Base-by-base conservation (phyloP, 345 rosid species). In the Rhodamnia rubescens region DNA sequence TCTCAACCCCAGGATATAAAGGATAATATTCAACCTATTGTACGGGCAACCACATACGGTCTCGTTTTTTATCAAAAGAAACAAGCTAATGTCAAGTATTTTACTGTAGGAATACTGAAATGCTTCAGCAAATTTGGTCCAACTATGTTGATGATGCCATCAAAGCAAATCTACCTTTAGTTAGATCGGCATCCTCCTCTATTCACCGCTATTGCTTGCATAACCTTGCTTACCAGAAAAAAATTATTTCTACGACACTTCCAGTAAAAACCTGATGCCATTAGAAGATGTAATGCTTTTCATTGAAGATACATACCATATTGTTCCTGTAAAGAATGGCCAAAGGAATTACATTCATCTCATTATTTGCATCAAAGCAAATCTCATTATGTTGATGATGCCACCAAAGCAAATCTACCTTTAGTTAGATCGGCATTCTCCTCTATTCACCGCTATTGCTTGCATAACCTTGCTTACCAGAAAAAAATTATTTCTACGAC, bases 281-380 rank as follows among this genome's bases (percentile, higher is more conserved):
- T 22, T 27, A 84, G 21, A 52, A 21, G 29, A 81, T 32, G 58
- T 42, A 24, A 53, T 53, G 15, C 54, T 84, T 82, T 61, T 29
- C 61, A 85, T 75, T 51, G 84, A 69, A 32, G 22, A 69, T 56
- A 86, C 90, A 83, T 96, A 97, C 99, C 97, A 40, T 29, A 61
- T 84, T 82, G 52, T 83, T 85, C 80, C 89, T 92, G 83, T 87
- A 92, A 91, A 95, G 90, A 88, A 96, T 88, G 44, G 96, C 98
- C 85, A 97, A 83, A 55, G 98, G 95, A 88, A 94, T 88, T 61
- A 85, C 85, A 86, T 86, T 87, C 83, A 93, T 90, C 85, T 89
- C 87, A 53, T 86, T 59, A 64, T 85, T 90, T 86, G 87, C 87
- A 87, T 93, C 92, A 83, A 22, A 32, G n/a, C n/a, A n/a, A n/a